Percentiles rank a stretch among this genome's conserved stretches.
These are phyloP conservation scores for Stramenopiles sp. DNA, from an alignment of 352 stramenopile genomes.

Conservation along the genomic window DNA sequence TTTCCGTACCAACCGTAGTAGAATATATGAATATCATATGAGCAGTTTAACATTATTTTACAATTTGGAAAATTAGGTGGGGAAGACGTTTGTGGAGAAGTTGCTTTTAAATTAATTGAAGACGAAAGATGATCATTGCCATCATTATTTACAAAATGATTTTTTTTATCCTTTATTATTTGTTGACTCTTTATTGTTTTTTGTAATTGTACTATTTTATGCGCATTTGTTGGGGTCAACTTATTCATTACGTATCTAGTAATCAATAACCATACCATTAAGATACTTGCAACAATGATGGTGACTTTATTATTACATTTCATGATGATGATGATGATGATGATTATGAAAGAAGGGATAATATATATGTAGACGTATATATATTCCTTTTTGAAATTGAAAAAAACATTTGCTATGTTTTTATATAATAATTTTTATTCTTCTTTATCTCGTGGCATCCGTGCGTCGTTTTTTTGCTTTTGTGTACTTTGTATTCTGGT, in stretches of 20 bases:
- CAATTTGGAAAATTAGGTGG: background rate
- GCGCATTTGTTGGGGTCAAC: background rate
- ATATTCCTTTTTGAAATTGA: too few relatives aligned
- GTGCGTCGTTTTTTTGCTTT: too few relatives aligned
- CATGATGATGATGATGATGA: too few relatives aligned
- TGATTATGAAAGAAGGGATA: too few relatives aligned
- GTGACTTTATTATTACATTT: background rate
- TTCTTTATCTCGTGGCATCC: too few relatives aligned
- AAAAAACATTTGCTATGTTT: too few relatives aligned
- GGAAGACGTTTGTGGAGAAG: background rate
- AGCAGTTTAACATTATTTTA: background rate
- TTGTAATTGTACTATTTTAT: background rate
- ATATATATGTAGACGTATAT: too few relatives aligned
- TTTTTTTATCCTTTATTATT: background rate
- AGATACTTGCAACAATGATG: background rate
- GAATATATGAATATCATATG: slow-evolving; percentile 17
- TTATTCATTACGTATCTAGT: background rate
- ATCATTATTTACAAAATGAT: too few relatives aligned
- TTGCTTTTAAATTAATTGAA: background rate
- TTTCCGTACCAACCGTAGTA: slow-evolving; percentile 23
- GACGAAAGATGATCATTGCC: too few relatives aligned
- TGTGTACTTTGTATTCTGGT: too few relatives aligned
- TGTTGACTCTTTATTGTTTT: background rate
- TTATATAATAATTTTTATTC: too few relatives aligned
- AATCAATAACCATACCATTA: background rate